Evolutionary conservation across 1,284 basidiomycete genomes (phyloP), one percentile per base, ranked within the genome.

Genomic region (Cutaneotrichosporon sp.): DNA sequence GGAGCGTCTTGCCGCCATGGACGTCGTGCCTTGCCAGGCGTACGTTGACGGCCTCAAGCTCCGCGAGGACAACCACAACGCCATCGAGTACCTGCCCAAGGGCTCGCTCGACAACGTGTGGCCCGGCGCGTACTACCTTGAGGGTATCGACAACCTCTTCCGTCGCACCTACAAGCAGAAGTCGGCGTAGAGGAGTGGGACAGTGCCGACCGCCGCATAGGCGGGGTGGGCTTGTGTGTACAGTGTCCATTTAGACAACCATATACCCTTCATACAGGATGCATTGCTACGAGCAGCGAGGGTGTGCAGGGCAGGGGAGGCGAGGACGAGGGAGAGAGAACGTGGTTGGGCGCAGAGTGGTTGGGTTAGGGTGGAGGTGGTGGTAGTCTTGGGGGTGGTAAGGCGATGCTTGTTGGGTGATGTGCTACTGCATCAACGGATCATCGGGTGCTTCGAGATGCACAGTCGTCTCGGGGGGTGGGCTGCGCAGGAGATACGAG

Each of bases 41-140:
- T 92, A 90, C 76, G 87, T 91, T 50, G 84, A 87, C 65, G 85
- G 88, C 42, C 83, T 92, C 67, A 80, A 87, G 85, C 86, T 95
- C 60, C 91, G 94, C 58, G 95, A 98, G 83, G 89, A 91, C 81
- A 97, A 95, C 84, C 95, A 98, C 85, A 97, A 95, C 76, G 88
- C 92, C 24, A 86, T 86, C 63, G 84, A 89, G 73, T 98, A 92
- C 83, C 86, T 85, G 9, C 95, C 95, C 18, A 84, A 87, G 63
- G 95, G 95, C 60, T 87, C 87, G 34, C 80, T 95, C 66, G 89
- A 93, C 68, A 89, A 97, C 84, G 89, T 99, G 77, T 95, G 93
- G 91, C 89, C 91, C 3, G 92, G 92, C 51, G 84, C 90, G 25
- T 98, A 89, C 84, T 99, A 98, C 85, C 90, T 99, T 70, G 89